Base-by-base conservation (phyloP, 2,329 filamentous ascomycete species). In the Xylaria sp. region DNA sequence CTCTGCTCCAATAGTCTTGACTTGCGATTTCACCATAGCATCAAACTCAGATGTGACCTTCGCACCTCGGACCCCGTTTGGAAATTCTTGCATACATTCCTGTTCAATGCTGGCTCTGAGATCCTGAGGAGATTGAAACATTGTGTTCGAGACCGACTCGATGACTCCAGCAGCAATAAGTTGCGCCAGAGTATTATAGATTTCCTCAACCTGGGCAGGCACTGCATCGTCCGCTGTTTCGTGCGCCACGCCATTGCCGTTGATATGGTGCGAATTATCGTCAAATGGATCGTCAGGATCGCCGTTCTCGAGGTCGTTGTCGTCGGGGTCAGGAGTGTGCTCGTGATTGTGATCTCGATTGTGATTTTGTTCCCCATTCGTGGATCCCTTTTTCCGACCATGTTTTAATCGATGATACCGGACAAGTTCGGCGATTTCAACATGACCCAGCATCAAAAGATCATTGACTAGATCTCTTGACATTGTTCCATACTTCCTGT, bases 371-470 rank as follows among this genome's bases (percentile, higher is more conserved):
- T 64, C 49, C 13, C 63, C 65, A 55, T 72, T 72, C 0, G 36
- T 54, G 28, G 57, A 28, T 49, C 4, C 48, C 36, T 51, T 73
- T 76, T 46, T 77, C 74, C 56, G 80, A 75, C 71, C 73, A 49
- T 78, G 77, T 64, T 78, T 75, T 74, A 64, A 59, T 75, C 83
- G 78, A 75, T 91, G 92, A 20, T 90, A 88, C 46, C 90, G 87
- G n/a, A 86, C 85, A 52, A 95, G 83, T 74, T 94, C 91, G 51
- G 85, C 86, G 41, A 94, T 85, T 77, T 88, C 90, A 36, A 91
- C 91, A 81, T 96, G 92, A 1, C 95, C 95, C 20, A 94, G 85
- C 64, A 91, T 86, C 69, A 97, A 83, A 51, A 98, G 83, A 36
- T 91, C 91, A 74, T 92, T 89, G 68, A 96, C 86, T 48, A 98